phyloP scores from a whole-genome alignment of 2,329 filamentous ascomycete genomes.

The Colletotrichum simmondsii region DNA sequence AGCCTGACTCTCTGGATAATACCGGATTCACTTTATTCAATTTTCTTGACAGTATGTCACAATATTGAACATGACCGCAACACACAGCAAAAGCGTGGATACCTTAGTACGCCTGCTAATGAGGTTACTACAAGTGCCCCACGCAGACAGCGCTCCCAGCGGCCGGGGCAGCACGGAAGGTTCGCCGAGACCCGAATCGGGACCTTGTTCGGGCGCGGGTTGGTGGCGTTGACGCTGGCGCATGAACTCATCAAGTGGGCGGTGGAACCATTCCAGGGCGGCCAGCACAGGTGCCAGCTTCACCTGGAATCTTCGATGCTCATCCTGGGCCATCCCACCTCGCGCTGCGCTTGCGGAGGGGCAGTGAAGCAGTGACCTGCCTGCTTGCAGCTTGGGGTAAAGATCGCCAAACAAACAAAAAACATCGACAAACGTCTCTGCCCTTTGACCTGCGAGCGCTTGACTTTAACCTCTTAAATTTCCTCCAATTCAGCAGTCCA shows the following conservation, averaged over 20 bases:
- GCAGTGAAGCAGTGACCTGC: neutral
- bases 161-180: slow-evolving; percentile 20
- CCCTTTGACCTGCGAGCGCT: neutral
- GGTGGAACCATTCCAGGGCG: neutral
- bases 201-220: neutral
- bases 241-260: neutral
- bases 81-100: neutral
- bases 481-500: neutral
- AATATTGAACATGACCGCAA: too few relatives aligned
- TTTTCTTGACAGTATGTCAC: too few relatives aligned
- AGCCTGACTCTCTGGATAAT: too few relatives aligned
- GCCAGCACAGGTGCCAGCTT: slow-evolving; percentile 20
- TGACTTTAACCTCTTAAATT: neutral
- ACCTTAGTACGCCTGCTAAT: neutral
- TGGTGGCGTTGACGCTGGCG: neutral
- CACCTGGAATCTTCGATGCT: slow-evolving; percentile 33
- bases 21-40: too few relatives aligned
- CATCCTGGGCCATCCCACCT: slow-evolving; percentile 5
- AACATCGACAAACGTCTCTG: neutral
- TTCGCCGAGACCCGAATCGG: neutral
- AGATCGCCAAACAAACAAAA: slow-evolving; percentile 25
- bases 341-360: neutral
- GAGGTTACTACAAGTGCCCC: slow-evolving; percentile 14
- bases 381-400: slow-evolving; percentile 1
- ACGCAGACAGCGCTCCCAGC: neutral